Evolutionary conservation across 352 stramenopile species (phyloP), one percentile per base, ranked within the genome.

Genomic region (Pythium graminicola): DNA sequence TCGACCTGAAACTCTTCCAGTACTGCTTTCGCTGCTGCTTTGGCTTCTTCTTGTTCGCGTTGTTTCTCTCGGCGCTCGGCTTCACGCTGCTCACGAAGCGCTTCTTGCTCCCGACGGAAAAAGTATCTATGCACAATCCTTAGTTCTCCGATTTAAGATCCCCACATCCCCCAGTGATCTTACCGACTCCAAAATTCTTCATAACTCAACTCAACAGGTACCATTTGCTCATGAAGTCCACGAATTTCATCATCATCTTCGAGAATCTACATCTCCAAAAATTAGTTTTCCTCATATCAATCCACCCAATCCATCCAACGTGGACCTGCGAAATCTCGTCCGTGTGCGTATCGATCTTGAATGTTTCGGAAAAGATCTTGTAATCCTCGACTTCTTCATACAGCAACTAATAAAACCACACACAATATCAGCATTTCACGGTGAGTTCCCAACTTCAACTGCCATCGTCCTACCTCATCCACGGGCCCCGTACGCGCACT

Each of bases 141-240:
- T 28, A 13, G 20, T 9, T 2, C 4, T 28, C 26, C 5, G 19
- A 17, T 24, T 4, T 11, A 19, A 33, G 9, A 27, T n/a, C 28
- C 3, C 28, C 29, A 14, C 10, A 26, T 57, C 28, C 5, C 0
- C 7, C 6, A 23, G 16, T 13, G 2, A 6, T 16, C 38, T 27
- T 67, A 93, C 70, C 81, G 72, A 48, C 72, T 67, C 82, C 82
- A 93, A 47, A 93, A 93, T 63, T 93, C 82, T 49, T 89, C 78
- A 50, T 87, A 84, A 44, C 67, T 83, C 38, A 93, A 50, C 38
- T 89, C 69, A 45, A 86, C 60, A 4, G 82, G 82, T 35, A 93
- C 82, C 46, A 93, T 61, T 43, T 73, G 56, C 46, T 87, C 76
- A 27, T 90, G 76, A 41, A 91, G 58, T 26, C 70, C 61, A 0